phyloP scores from a whole-genome alignment of 2,329 filamentous ascomycete genomes.

The Emmonsia crescens region DNA sequence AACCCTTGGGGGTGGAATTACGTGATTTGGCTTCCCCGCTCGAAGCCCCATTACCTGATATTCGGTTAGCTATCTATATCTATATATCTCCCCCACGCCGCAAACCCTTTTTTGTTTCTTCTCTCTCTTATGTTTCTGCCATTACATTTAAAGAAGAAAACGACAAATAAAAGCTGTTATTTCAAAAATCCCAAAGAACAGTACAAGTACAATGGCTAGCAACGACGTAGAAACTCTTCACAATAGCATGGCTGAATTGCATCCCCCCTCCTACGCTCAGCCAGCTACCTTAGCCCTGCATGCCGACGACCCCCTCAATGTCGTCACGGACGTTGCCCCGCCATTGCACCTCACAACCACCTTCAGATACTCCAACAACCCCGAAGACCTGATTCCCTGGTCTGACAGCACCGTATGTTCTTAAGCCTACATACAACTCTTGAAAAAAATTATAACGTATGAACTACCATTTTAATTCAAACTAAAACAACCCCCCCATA shows the following conservation, averaged over 20 bases:
- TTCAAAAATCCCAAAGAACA: background rate
- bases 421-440: slow-evolving; percentile 3
- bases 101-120: no score
- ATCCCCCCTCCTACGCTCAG: slow-evolving; percentile 14
- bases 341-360: slow-evolving; percentile 86
- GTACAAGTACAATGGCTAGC: background rate
- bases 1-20: no score
- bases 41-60: no score
- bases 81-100: no score
- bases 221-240: background rate
- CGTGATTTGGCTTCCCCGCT: no score
- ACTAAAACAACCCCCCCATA: background rate
- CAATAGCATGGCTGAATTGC: slow-evolving; percentile 2
- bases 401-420: slow-evolving; percentile 45
- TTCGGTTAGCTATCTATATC: no score
- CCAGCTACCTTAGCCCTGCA: slow-evolving; percentile 67
- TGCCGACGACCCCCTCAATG: slow-evolving; percentile 67
- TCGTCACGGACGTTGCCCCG: slow-evolving; percentile 70
- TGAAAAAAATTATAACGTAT: no score
- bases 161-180: no score
- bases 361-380: slow-evolving; percentile 68
- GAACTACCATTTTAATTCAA: background rate
- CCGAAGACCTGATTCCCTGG: slow-evolving; percentile 49
- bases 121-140: no score
- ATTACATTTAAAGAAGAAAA: no score